A percentile compares a stretch with the other conserved stretches of the same genome.
These are phyloP conservation scores for Microthlaspi erraticum DNA, from an alignment of 345 rosid species.

Conservation along the genomic window DNA sequence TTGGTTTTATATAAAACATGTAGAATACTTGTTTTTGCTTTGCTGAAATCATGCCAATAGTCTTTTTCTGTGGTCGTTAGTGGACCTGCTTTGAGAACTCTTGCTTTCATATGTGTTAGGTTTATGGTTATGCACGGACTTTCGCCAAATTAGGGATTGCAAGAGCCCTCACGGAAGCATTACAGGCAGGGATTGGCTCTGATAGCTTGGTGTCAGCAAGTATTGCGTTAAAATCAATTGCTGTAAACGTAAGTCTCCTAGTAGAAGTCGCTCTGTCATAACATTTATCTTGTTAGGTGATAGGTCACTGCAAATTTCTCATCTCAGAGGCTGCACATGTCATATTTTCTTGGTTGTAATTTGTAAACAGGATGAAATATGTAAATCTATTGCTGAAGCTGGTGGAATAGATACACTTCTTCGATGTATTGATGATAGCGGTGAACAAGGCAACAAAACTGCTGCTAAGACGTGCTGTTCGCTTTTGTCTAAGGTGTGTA, in stretches of 20 bases:
- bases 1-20: not conserved
- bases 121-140: conserved; percentile 88
- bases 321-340: conserved; percentile 4
- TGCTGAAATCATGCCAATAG: not conserved
- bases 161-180: conserved; percentile 67
- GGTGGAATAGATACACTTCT: conserved; percentile 88
- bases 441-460: conserved; percentile 72
- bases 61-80: not conserved
- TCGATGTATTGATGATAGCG: conserved; percentile 73
- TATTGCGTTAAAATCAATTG: conserved; percentile 78
- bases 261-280: conserved; percentile 14
- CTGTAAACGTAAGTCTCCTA: conserved; percentile 75
- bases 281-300: conserved; percentile 2
- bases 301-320: not conserved
- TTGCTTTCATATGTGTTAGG: conserved; percentile 54
- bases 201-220: conserved; percentile 77
- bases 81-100: conserved; percentile 18
- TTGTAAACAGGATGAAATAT: conserved; percentile 71
- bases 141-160: conserved; percentile 88
- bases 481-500: conserved; percentile 72
- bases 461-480: conserved; percentile 82
- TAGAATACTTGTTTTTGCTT: too few species aligned
- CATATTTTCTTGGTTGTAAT: conserved; percentile 14
- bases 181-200: conserved; percentile 70
- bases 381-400: conserved; percentile 83